Percentiles rank a stretch among this genome's conserved stretches.
These are phyloP conservation scores for Fusarium sp. DNA, from an alignment of 2,329 filamentous ascomycete species.

Conservation along the genomic window DNA sequence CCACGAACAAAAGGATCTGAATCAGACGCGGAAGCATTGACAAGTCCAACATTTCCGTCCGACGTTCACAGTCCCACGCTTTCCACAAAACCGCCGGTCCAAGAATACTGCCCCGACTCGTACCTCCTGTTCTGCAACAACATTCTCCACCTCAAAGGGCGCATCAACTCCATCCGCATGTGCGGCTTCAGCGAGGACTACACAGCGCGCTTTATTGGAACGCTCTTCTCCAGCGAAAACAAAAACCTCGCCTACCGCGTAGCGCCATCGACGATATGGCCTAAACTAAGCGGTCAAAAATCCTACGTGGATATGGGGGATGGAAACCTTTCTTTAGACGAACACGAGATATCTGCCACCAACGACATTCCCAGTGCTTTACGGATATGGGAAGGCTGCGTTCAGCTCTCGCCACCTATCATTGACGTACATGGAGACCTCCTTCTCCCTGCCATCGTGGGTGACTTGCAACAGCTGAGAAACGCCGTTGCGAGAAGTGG, in stretches of 20 bases:
- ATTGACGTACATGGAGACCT: slow-evolving; percentile 30
- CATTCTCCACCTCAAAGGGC: slow-evolving; percentile 50
- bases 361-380: not conserved
- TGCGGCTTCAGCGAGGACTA: slow-evolving; percentile 56
- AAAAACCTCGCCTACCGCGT: slow-evolving; percentile 48
- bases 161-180: slow-evolving; percentile 54
- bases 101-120: slow-evolving; percentile 52
- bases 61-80: slow-evolving; percentile 4
- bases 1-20: not conserved
- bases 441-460: slow-evolving; percentile 35
- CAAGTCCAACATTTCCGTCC: not conserved
- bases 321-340: slow-evolving; percentile 42
- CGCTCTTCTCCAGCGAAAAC: slow-evolving; percentile 45
- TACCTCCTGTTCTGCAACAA: slow-evolving; percentile 53
- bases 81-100: not conserved
- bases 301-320: slow-evolving; percentile 48
- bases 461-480: slow-evolving; percentile 35
- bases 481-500: slow-evolving; percentile 7
- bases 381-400: slow-evolving; percentile 41
- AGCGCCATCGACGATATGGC: slow-evolving; percentile 53
- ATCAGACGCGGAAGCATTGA: not conserved
- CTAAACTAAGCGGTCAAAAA: slow-evolving; percentile 49
- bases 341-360: slow-evolving; percentile 30
- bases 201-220: slow-evolving; percentile 47
- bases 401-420: slow-evolving; percentile 48